These are phyloP conservation scores for Mycena haematopus DNA, from an alignment of 768 basidiomycete species.

Conservation along the genomic window DNA sequence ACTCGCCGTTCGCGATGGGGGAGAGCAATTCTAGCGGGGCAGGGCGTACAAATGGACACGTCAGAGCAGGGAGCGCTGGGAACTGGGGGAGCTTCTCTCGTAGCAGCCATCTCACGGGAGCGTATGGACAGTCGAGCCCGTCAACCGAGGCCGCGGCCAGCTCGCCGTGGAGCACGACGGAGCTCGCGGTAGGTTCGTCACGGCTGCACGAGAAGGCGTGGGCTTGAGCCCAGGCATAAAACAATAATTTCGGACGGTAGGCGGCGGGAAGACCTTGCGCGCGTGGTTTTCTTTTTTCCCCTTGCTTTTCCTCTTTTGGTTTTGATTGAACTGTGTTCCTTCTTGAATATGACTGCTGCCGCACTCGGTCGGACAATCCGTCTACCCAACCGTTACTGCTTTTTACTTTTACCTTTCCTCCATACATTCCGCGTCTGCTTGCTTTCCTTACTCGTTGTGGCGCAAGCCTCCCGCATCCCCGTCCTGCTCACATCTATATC, in stretches of 20 bases:
- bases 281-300: conserved; percentile 22
- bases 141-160: conserved; percentile 62
- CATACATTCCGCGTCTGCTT: conserved; percentile 9
- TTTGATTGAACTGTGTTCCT: conserved; percentile 33
- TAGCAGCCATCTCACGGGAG: conserved; percentile 51
- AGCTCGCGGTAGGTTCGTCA: conserved; percentile 55
- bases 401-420: conserved; percentile 7
- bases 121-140: conserved; percentile 64
- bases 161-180: conserved; percentile 65
- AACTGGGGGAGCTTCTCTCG: conserved; percentile 76
- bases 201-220: conserved; percentile 68
- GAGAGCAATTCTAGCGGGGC: conserved; percentile 43
- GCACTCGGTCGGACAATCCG: conserved; percentile 49
- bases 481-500: conserved; percentile 28
- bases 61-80: conserved; percentile 80
- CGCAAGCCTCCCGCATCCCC: conserved; percentile 10
- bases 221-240: conserved; percentile 44
- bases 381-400: conserved; percentile 25
- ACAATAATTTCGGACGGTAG: conserved; percentile 20
- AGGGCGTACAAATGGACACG: conserved; percentile 66
- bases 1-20: conserved; percentile 49
- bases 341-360: conserved; percentile 43
- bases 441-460: conserved; percentile 23
- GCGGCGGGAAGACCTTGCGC: conserved; percentile 28
- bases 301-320: conserved; percentile 26